Evolutionary conservation across 352 stramenopile species (phyloP), one percentile per base, ranked within the genome.

Genomic region (Globisporangium mamillatum): DNA sequence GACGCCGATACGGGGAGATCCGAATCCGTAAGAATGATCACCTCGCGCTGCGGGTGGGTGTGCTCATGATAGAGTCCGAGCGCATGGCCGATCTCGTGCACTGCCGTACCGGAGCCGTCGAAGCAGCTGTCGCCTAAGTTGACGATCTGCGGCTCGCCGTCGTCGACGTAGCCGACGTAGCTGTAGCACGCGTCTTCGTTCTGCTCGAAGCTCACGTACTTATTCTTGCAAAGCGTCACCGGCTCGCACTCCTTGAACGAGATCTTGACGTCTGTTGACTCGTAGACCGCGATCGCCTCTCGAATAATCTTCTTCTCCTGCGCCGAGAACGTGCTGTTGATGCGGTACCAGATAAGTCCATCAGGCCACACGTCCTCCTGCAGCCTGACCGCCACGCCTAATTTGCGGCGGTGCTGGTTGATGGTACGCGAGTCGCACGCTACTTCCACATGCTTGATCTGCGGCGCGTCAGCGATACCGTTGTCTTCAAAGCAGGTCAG

Each of bases 121-220:
- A 93, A 91, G 75, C 82, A 90, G 62, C 73, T 90, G 32, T 82
- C 70, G 16, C 79, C 80, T 12, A 93, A 76, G 66, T 93, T 93
- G 67, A 93, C 76, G 62, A 79, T 70, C 74, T 93, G 85, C 14
- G 81, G 77, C 66, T 84, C 75, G 32, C 81, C 83, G 34, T 85
- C 81, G 59, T 87, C 75, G 7, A 86, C 80, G 64, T 89, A 93
- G 5, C 85, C 85, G 16, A 93, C 82, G 74, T 89, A 84, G 18
- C 83, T 85, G 68, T 91, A 90, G 71, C 84, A 91, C 50, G 78
- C 78, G 66, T 90, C 77, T 14, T 90, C 79, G 41, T 90, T 85
- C 69, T 91, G 75, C 58, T 84, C 76, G 22, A 93, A 89, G 68
- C 81, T 84, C 27, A 91, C 79, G 50, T 92, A 92, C 58, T 89